Evolutionary conservation across 2,329 filamentous ascomycete species (phyloP).

Genomic region (Sclerotinia glacialis): DNA sequence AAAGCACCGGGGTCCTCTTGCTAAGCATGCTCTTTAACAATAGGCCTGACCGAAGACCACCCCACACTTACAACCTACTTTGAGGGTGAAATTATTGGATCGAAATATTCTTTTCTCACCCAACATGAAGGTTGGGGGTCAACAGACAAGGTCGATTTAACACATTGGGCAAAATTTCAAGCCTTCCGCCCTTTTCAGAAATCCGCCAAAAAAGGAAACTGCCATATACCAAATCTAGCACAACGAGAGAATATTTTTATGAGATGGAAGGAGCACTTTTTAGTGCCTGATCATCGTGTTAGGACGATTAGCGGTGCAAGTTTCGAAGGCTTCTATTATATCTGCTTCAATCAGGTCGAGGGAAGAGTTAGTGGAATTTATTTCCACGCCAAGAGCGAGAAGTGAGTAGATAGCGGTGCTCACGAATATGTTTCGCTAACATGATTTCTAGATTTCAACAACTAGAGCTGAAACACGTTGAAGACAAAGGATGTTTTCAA

Average conservation of each 20-base stretch:
- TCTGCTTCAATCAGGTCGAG: conserved; percentile 91
- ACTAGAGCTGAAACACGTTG: conserved; percentile 83
- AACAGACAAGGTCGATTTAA: conserved; percentile 83
- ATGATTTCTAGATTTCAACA: conserved; percentile 73
- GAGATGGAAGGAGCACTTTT: conserved; percentile 98
- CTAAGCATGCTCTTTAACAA: conserved; percentile 41
- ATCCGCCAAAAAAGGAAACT: conserved; percentile 54
- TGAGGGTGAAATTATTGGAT: conserved; percentile 95
- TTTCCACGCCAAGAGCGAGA: conserved; percentile 97
- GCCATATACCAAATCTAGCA: conserved; percentile 65
- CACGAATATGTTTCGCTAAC: conserved; percentile 24
- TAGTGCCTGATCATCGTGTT: conserved; percentile 92
- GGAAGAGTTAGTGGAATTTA: conserved; percentile 92
- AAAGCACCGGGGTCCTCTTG: neutral
- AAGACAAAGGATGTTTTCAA: conserved; percentile 77
- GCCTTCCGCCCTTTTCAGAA: conserved; percentile 76
- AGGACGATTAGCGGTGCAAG: conserved; percentile 89
- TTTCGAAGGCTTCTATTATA: conserved; percentile 99
- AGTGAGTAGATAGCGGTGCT: conserved; percentile 57
- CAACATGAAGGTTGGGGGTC: conserved; percentile 89
- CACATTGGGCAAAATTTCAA: conserved; percentile 88
- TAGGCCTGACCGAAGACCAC: conserved; percentile 91
- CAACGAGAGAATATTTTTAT: conserved; percentile 92
- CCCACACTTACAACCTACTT: conserved; percentile 98
- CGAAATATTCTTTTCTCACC: conserved; percentile 91